Evolutionary conservation across 208 protist species (phyloP).

Genomic region (Lotmaria passim): DNA sequence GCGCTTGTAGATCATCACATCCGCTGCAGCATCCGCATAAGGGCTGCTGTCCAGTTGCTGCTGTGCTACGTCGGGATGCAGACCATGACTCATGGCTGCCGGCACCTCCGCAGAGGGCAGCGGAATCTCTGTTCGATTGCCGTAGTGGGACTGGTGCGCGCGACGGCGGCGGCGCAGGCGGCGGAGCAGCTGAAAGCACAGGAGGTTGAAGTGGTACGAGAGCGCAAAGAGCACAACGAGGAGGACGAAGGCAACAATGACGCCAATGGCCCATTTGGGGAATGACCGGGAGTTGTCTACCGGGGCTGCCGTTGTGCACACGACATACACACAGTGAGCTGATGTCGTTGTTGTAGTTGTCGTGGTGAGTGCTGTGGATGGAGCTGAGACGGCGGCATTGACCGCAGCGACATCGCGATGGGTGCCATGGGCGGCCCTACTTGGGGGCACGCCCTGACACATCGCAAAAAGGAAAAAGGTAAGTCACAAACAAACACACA

Average conservation of each 20-base stretch:
- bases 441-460: too few relatives aligned
- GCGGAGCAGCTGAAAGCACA: not conserved
- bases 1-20: not conserved
- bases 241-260: not conserved
- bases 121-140: not conserved
- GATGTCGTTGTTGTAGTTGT: not conserved
- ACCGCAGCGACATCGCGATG: not conserved
- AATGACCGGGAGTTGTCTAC: not conserved
- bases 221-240: not conserved
- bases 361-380: not conserved
- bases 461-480: too few relatives aligned
- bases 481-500: too few relatives aligned
- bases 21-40: not conserved
- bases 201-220: not conserved
- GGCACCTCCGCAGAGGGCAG: not conserved
- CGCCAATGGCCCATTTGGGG: not conserved
- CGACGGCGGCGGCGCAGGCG: not conserved
- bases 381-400: not conserved
- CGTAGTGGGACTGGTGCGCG: not conserved
- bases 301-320: not conserved
- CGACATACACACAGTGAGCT: too few relatives aligned
- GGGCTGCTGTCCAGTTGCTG: not conserved
- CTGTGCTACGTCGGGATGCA: not conserved
- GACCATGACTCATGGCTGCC: not conserved
- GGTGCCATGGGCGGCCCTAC: not conserved